Conservation (phyloP, 2,329 filamentous ascomycete species). For the Calonectria fujianensis region DNA sequence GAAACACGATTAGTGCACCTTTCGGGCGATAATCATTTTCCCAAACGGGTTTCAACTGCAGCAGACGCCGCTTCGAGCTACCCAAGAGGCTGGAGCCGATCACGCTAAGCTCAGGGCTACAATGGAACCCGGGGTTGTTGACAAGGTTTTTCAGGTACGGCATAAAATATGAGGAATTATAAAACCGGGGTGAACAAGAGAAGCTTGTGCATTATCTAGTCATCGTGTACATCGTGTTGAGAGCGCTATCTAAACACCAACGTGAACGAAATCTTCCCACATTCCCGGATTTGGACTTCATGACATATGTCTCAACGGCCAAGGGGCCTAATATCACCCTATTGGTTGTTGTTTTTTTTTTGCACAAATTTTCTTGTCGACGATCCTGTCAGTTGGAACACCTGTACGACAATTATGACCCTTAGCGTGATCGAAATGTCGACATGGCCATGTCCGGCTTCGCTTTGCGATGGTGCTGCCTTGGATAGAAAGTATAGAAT, state of each 20-base stretch:
- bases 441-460: not conserved
- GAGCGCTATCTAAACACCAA: not conserved
- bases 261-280: not conserved
- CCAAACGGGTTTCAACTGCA: not conserved
- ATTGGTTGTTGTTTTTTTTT: rapidly evolving
- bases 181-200: not conserved
- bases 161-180: not conserved
- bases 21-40: not conserved
- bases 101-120: not conserved
- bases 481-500: not conserved
- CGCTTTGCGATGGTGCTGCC: not conserved
- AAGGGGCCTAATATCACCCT: not conserved
- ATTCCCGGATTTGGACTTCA: not conserved
- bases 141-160: not conserved
- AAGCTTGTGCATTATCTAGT: not conserved
- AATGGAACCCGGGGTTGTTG: not conserved
- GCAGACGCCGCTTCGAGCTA: not conserved
- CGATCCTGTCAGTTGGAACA: not conserved
- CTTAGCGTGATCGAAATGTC: not conserved
- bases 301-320: not conserved
- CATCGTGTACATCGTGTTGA: not conserved
- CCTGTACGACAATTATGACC: not conserved
- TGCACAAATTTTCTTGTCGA: not conserved
- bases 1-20: not conserved
- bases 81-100: no score